These are phyloP conservation scores for Populus tomentosa DNA, from an alignment of 441 rosid genomes.

Conservation along the genomic window DNA sequence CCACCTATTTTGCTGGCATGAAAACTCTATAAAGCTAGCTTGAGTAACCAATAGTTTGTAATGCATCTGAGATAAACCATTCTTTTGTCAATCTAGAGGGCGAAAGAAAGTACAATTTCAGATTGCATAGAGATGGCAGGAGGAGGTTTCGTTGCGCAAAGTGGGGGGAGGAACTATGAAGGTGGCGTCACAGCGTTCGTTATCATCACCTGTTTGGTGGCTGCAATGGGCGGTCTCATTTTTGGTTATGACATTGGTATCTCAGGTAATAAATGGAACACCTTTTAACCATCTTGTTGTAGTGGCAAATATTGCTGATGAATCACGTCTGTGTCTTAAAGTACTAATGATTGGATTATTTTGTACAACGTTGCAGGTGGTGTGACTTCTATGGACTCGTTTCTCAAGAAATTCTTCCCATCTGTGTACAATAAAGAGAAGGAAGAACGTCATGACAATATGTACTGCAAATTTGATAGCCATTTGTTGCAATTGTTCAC, in stretches of 20 bases:
- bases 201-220: slow-evolving; percentile 47
- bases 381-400: slow-evolving; percentile 45
- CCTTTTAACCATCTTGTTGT: not conserved
- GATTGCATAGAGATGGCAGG: slow-evolving; percentile 25
- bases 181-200: slow-evolving; percentile 42
- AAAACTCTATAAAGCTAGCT: too few relatives aligned
- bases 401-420: slow-evolving; percentile 48
- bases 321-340: not conserved
- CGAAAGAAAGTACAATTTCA: too few relatives aligned
- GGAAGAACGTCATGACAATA: slow-evolving; percentile 18
- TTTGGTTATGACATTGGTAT: slow-evolving; percentile 60
- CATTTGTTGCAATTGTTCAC: slow-evolving; percentile 38
- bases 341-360: too few relatives aligned
- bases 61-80: too few relatives aligned
- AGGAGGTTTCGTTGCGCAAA: slow-evolving; percentile 32
- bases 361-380: not conserved
- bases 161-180: slow-evolving; percentile 30
- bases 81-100: too few relatives aligned
- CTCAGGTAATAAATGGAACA: slow-evolving; percentile 34
- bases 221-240: slow-evolving; percentile 59
- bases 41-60: too few relatives aligned
- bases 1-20: too few relatives aligned
- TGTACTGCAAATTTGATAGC: slow-evolving; percentile 47
- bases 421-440: slow-evolving; percentile 31
- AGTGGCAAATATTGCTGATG: not conserved